These are phyloP conservation scores for Aspergillus sergii DNA, from an alignment of 2,329 filamentous ascomycete species.

Conservation along the genomic window DNA sequence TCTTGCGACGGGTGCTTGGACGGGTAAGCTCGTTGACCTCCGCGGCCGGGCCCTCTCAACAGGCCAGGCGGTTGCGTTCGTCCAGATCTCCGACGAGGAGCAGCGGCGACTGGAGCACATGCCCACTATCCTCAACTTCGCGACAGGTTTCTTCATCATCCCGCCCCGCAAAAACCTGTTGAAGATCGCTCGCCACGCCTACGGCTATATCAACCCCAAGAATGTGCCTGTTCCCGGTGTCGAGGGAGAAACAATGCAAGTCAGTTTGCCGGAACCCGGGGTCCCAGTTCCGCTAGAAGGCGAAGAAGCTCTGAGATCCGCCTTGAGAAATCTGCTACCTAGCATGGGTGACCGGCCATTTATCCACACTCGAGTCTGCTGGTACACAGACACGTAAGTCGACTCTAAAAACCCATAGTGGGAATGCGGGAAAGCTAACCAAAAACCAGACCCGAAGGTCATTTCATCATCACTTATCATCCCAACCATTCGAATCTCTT, in stretches of 20 bases:
- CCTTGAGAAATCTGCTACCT: conserved; percentile 64
- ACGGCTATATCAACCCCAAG: conserved; percentile 61
- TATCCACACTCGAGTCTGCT: conserved; percentile 66
- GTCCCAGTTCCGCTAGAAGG: conserved; percentile 57
- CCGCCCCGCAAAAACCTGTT: conserved; percentile 59
- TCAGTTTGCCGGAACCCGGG: conserved; percentile 44
- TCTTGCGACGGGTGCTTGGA: conserved; percentile 87
- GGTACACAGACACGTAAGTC: conserved; percentile 71
- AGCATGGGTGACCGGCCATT: conserved; percentile 63
- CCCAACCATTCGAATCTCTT: conserved; percentile 57
- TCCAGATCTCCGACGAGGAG: conserved; percentile 73
- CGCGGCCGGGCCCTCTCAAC: conserved; percentile 76
- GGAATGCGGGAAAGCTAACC: neutral
- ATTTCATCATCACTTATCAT: conserved; percentile 73
- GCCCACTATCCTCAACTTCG: conserved; percentile 62
- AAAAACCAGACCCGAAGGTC: conserved; percentile 55
- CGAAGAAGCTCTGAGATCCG: conserved; percentile 62
- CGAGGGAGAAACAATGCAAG: conserved; percentile 31
- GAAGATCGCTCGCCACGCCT: conserved; percentile 71
- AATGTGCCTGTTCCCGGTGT: conserved; percentile 30
- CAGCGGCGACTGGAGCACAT: conserved; percentile 64
- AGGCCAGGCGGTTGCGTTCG: conserved; percentile 78
- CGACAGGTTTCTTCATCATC: conserved; percentile 57
- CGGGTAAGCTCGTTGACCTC: conserved; percentile 74
- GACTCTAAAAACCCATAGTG: neutral